A percentile compares a stretch with the other conserved stretches of the same genome.
Conservation (phyloP, 192 early-diverging fungal species). For the Coemansia sp. region DNA sequence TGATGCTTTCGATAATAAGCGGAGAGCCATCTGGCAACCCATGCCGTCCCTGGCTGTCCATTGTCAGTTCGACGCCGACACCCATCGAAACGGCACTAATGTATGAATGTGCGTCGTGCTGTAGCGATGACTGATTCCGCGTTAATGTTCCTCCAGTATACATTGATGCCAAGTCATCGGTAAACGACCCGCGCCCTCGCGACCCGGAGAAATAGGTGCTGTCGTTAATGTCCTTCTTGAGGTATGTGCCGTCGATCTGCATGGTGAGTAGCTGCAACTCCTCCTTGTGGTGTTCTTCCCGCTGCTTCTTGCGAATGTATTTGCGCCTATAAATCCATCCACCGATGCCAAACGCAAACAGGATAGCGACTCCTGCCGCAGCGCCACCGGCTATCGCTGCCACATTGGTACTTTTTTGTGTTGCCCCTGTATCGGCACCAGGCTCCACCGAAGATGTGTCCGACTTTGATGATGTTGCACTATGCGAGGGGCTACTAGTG, state of each 20-base stretch:
- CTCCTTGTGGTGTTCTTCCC: conserved; percentile 43
- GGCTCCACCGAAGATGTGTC: background rate
- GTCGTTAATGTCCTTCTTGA: conserved; percentile 20
- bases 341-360: conserved; percentile 17
- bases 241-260: conserved; percentile 44
- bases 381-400: conserved; percentile 35
- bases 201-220: conserved; percentile 20
- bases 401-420: conserved; percentile 9
- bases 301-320: conserved; percentile 32
- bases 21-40: conserved; percentile 50
- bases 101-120: conserved; percentile 9
- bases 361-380: conserved; percentile 21
- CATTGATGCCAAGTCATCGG: conserved; percentile 44
- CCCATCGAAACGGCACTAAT: conserved; percentile 8
- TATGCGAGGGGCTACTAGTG: background rate
- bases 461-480: background rate
- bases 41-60: conserved; percentile 45
- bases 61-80: conserved; percentile 26
- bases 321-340: conserved; percentile 39
- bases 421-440: background rate
- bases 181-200: conserved; percentile 18
- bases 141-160: conserved; percentile 38
- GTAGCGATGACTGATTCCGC: conserved; percentile 18
- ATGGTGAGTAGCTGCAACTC: conserved; percentile 47
- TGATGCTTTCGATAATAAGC: conserved; percentile 26